These are phyloP conservation scores for Myriosclerotinia curreyana DNA, from an alignment of 2,329 filamentous ascomycete species.

Conservation along the genomic window DNA sequence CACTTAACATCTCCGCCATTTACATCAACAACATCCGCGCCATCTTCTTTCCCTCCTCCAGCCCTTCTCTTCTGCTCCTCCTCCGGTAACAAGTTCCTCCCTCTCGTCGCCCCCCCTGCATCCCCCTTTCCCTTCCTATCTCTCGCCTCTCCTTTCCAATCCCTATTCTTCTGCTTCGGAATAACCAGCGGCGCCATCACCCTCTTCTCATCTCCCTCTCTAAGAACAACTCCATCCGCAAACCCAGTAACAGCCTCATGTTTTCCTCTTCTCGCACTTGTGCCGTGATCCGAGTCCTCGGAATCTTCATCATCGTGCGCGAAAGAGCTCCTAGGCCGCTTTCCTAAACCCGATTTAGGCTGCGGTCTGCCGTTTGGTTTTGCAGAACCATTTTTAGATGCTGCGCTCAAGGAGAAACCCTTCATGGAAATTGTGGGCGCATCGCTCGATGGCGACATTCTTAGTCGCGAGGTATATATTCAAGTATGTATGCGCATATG, in stretches of 20 bases:
- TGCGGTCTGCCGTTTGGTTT: constrained; percentile 35
- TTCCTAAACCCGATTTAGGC: constrained; percentile 40
- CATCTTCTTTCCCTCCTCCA: constrained; percentile 32
- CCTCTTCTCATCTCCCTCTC: constrained; percentile 36
- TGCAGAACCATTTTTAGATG: constrained; percentile 31
- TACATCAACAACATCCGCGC: constrained; percentile 44
- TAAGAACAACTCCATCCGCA: constrained; percentile 47
- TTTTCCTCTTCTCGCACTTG: constrained; percentile 30
- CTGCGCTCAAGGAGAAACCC: constrained; percentile 44
- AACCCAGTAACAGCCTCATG: constrained; percentile 53
- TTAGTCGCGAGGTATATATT: constrained; percentile 6
- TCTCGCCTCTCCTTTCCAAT: constrained; percentile 59
- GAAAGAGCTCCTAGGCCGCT: constrained; percentile 44
- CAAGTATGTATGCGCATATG: background rate
- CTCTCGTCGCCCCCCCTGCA: constrained; percentile 33
- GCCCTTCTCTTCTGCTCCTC: constrained; percentile 51
- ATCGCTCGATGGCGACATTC: constrained; percentile 35
- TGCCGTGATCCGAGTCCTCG: constrained; percentile 47
- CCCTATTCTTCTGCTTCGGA: constrained; percentile 54
- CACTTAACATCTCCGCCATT: constrained; percentile 42
- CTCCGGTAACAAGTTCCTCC: constrained; percentile 54
- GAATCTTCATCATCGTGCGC: constrained; percentile 62
- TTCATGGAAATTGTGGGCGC: constrained; percentile 39
- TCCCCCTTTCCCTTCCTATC: constrained; percentile 43
- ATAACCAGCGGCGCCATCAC: constrained; percentile 52